Conservation (phyloP, 2,329 filamentous ascomycete species). For the Diplodia scrobiculata region DNA sequence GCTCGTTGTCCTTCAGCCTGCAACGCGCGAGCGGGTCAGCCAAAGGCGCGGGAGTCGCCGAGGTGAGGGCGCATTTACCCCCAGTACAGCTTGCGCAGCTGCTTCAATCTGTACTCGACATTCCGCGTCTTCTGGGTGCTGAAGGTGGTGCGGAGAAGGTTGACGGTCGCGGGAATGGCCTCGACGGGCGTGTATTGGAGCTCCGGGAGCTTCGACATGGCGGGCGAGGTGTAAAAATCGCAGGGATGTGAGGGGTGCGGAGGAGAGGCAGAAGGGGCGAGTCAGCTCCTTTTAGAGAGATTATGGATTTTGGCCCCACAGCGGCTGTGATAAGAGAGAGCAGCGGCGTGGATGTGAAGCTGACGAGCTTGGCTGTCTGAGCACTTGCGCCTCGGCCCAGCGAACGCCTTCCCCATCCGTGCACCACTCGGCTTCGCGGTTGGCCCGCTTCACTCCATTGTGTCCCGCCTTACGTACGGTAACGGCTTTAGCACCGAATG, state of each 20-base stretch:
- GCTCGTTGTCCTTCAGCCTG: slow-evolving; percentile 71
- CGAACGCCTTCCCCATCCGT: slow-evolving; percentile 18
- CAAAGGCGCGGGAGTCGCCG: slow-evolving; percentile 26
- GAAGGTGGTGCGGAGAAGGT: slow-evolving; percentile 68
- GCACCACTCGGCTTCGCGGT: neutral
- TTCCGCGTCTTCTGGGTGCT: slow-evolving; percentile 78
- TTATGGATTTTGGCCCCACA: neutral
- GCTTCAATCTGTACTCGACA: slow-evolving; percentile 76
- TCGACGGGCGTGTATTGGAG: slow-evolving; percentile 45
- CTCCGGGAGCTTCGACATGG: slow-evolving; percentile 35
- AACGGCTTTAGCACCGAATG: neutral
- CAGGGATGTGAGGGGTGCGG: neutral
- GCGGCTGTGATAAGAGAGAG: neutral
- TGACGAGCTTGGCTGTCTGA: slow-evolving; percentile 2
- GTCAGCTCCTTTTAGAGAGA: neutral
- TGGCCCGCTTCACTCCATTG: neutral
- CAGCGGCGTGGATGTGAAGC: slow-evolving; percentile 1
- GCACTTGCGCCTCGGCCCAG: slow-evolving; percentile 12
- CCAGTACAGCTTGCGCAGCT: slow-evolving; percentile 96
- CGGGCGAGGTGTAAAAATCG: slow-evolving; percentile 31
- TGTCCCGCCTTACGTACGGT: neutral
- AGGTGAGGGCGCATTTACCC: slow-evolving; percentile 52
- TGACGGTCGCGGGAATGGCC: slow-evolving; percentile 41
- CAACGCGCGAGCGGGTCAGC: slow-evolving; percentile 16
- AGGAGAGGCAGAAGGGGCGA: neutral